Conservation (phyloP, 2,329 filamentous ascomycete species). For the Endothia cerciana region DNA sequence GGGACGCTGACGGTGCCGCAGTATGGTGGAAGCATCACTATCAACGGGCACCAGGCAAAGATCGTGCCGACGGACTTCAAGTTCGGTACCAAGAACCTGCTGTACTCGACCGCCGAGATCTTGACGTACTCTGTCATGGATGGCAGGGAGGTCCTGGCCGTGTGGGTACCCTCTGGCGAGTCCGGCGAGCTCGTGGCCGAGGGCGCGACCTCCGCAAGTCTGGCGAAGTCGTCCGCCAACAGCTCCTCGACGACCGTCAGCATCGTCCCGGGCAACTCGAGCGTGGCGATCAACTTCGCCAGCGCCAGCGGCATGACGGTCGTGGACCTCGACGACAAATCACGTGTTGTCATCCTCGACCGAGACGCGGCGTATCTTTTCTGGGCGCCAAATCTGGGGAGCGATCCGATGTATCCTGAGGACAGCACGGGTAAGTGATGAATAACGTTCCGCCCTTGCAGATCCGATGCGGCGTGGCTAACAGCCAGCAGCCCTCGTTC, state of each 20-base stretch:
- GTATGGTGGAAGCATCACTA: slow-evolving; percentile 49
- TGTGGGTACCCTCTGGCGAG: slow-evolving; percentile 60
- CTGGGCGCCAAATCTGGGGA: slow-evolving; percentile 56
- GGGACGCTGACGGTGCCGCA: slow-evolving; percentile 59
- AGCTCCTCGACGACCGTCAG: slow-evolving; percentile 43
- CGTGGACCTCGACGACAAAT: slow-evolving; percentile 50
- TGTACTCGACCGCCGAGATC: slow-evolving; percentile 61
- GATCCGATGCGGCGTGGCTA: not conserved
- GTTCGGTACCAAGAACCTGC: slow-evolving; percentile 53
- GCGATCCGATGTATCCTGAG: slow-evolving; percentile 48
- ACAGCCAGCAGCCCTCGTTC: slow-evolving; percentile 47
- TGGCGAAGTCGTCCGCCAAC: slow-evolving; percentile 40
- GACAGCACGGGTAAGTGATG: slow-evolving; percentile 47
- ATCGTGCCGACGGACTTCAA: slow-evolving; percentile 63
- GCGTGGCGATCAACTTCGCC: slow-evolving; percentile 51
- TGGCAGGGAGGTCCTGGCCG: slow-evolving; percentile 49
- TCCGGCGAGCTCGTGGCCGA: slow-evolving; percentile 57
- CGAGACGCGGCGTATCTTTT: slow-evolving; percentile 58
- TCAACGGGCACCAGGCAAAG: slow-evolving; percentile 66
- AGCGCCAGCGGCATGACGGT: slow-evolving; percentile 53
- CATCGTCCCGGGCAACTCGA: slow-evolving; percentile 45
- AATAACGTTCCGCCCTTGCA: not conserved
- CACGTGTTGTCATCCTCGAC: slow-evolving; percentile 57
- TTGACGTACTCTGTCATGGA: slow-evolving; percentile 55
- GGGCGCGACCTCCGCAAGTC: slow-evolving; percentile 40